Evolutionary conservation across 495 filamentous ascomycete species (phyloP).

Genomic region (Jackrogersella multiformis): DNA sequence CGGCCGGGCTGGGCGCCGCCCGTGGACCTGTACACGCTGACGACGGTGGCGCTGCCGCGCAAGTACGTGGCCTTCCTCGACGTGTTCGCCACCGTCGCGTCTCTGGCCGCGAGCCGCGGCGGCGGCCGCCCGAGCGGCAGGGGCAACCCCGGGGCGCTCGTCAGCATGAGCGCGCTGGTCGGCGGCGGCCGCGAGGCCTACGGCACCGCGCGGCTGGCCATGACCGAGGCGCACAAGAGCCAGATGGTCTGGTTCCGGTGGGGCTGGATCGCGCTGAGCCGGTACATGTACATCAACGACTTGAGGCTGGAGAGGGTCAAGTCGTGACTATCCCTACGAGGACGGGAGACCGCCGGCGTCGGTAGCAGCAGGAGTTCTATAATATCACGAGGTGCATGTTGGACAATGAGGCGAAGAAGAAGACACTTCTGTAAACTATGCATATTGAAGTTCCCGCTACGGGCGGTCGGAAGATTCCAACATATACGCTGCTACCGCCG

Average conservation of each 20-base stretch:
- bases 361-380: neutral
- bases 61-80: slow-evolving; percentile 87
- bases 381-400: slow-evolving; percentile 2
- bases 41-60: slow-evolving; percentile 70
- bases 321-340: slow-evolving; percentile 20
- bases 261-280: slow-evolving; percentile 89
- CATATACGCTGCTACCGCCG: neutral
- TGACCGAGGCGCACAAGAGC: slow-evolving; percentile 87
- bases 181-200: slow-evolving; percentile 64
- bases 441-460: neutral
- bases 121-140: slow-evolving; percentile 39
- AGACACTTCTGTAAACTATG: neutral
- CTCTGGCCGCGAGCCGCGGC: slow-evolving; percentile 52
- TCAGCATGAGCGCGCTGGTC: slow-evolving; percentile 72
- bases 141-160: slow-evolving; percentile 60
- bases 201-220: slow-evolving; percentile 74
- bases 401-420: neutral
- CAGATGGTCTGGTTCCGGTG: slow-evolving; percentile 99
- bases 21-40: slow-evolving; percentile 84
- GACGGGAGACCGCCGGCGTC: neutral
- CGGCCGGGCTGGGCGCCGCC: slow-evolving; percentile 74
- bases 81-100: slow-evolving; percentile 68
- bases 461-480: neutral
- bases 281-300: slow-evolving; percentile 98
- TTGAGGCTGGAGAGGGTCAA: slow-evolving; percentile 67